Evolutionary conservation across 768 basidiomycete genomes (phyloP), one percentile per base, ranked within the genome.

Genomic region (Xerocomus potaroensis): DNA sequence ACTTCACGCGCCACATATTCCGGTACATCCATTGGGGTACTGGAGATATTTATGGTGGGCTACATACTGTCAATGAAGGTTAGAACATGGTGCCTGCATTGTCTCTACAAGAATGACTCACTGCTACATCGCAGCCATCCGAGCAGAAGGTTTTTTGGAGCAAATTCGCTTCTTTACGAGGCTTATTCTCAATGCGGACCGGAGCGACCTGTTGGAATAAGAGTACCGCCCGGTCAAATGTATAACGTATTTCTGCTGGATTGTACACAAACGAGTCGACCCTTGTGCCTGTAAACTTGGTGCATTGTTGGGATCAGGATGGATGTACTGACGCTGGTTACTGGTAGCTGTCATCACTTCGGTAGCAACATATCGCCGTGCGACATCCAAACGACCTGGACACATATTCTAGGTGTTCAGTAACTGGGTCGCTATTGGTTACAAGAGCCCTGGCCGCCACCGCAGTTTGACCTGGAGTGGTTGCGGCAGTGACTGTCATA

Each of bases 1-100:
- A 64, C 42, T 63, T 77, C 21, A 72, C 76, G n/a, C 54, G 52
- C 26, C 68, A 75, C 49, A 75, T 77, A 43, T 73, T 74, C 64
- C 73, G 75, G 31, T 77, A 73, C 55, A 61, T 60, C 16, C 72
- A 72, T 51, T 46, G 47, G 14, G 54, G 54, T 35, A 38, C 27
- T 24, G 19, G 31, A 23, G 59, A 57, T 42, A 69, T 58, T 46
- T 77, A 79, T 47, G 60, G 61, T 15, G 74, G 10, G 10, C 10
- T n/a, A n/a, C n/a, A n/a, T n/a, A n/a, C n/a, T n/a, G n/a, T n/a
- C n/a, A n/a, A n/a, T n/a, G 61, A 63, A 57, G 63, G 63, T 63
- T 5, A n/a, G 57, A 22, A 11, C 10, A 27, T n/a, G n/a, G 16
- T 16, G 27, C 4, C 5, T 32, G 15, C 8, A 21, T 27, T 26